Conservation (phyloP, 2,329 filamentous ascomycete genomes). For the Nigrograna mackinnonii region DNA sequence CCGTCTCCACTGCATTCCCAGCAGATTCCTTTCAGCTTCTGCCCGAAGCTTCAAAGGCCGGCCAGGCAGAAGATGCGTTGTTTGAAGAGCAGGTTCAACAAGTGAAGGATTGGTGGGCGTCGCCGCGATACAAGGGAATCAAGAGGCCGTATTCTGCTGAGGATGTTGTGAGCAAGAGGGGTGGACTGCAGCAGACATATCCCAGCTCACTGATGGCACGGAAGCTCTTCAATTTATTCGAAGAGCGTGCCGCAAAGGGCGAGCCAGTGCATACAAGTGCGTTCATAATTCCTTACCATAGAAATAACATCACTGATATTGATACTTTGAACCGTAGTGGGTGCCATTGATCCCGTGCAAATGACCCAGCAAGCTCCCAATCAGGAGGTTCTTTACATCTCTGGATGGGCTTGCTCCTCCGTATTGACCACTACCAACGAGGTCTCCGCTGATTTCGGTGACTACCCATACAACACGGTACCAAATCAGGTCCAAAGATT, state of each 20-base stretch:
- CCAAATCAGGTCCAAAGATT: constrained; percentile 96
- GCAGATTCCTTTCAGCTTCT: constrained; percentile 87
- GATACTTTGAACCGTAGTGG: constrained; percentile 63
- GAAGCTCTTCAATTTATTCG: constrained; percentile 89
- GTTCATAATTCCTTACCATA: constrained; percentile 36
- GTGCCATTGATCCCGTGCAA: constrained; percentile 97
- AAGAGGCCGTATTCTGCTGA: constrained; percentile 87
- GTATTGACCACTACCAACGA: constrained; percentile 94
- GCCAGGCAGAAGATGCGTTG: constrained; percentile 79
- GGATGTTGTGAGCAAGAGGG: constrained; percentile 92
- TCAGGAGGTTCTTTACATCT: constrained; percentile 95
- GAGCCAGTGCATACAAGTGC: constrained; percentile 91
- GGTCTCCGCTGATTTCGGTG: constrained; percentile 95
- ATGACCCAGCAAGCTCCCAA: constrained; percentile 98
- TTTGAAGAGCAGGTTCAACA: constrained; percentile 83
- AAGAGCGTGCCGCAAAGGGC: constrained; percentile 74
- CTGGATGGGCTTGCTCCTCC: constrained; percentile 96
- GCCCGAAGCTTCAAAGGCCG: constrained; percentile 75
- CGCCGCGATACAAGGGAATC: constrained; percentile 83
- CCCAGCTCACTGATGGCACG: constrained; percentile 93
- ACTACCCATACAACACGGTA: constrained; percentile 98
- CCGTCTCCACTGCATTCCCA: constrained; percentile 63
- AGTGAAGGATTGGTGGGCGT: constrained; percentile 89
- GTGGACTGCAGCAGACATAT: constrained; percentile 83
- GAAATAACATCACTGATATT: constrained; percentile 32